Conservation (phyloP, 306 rosid species). For the Luffa aegyptiaca region DNA sequence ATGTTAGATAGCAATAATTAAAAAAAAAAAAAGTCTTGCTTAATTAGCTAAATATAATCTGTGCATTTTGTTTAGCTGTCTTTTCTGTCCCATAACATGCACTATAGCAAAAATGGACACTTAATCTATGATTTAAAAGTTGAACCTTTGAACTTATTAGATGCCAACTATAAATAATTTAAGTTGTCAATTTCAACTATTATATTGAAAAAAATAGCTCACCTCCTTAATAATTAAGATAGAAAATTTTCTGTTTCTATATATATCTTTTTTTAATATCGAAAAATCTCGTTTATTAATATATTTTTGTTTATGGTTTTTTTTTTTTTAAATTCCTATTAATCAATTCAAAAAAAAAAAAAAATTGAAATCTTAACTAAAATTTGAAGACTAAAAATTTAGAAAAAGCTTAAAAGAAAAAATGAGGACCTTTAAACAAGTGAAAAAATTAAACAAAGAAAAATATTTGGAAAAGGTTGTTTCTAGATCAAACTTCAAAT, state of each 20-base stretch:
- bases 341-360: no score
- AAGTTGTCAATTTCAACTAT: slow-evolving; percentile 10
- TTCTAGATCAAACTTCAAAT: background rate
- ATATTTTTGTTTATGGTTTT: background rate
- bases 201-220: slow-evolving; percentile 4
- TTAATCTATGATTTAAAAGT: slow-evolving; percentile 9
- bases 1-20: background rate
- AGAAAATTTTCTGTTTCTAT: background rate
- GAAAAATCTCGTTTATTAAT: no score
- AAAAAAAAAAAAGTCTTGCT: background rate
- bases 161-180: slow-evolving; percentile 2
- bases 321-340: background rate
- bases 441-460: background rate
- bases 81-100: slow-evolving; percentile 4
- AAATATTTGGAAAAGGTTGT: background rate
- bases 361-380: background rate
- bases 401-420: background rate
- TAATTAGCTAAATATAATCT: background rate
- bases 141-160: slow-evolving; percentile 2
- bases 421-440: background rate
- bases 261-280: background rate
- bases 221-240: background rate
- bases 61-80: slow-evolving; percentile 2
- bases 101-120: slow-evolving; percentile 3
- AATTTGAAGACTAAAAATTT: background rate